Evolutionary conservation across 345 rosid genomes (phyloP).

Genomic region (Dimocarpus longan): DNA sequence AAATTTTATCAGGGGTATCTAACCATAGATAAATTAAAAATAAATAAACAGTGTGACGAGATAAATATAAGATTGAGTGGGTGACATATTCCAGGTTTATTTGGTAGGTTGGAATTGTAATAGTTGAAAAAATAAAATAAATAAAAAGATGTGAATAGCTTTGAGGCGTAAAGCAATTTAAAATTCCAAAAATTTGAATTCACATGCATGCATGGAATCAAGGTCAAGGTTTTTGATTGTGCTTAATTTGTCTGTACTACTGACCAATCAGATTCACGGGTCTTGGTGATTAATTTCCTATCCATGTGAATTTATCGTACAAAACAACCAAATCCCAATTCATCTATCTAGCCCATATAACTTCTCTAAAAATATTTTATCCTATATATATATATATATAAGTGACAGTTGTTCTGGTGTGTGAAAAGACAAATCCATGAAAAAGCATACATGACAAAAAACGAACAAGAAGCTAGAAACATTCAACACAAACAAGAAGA

Average conservation of each 20-base stretch:
- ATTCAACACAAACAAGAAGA: not conserved
- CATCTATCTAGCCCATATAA: not conserved
- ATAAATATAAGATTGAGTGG: no score
- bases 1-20: not conserved
- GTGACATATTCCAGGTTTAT: no score
- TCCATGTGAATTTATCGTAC: no score
- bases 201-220: conserved; percentile 18
- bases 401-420: not conserved
- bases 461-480: not conserved
- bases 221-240: not conserved
- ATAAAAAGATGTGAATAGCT: no score
- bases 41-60: no score
- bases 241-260: not conserved
- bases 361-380: not conserved
- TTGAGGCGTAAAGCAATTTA: not conserved
- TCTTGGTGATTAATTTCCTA: not conserved
- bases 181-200: not conserved
- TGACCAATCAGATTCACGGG: not conserved
- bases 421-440: not conserved
- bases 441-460: not conserved
- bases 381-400: no score
- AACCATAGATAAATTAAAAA: not conserved
- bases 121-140: no score
- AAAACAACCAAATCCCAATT: not conserved
- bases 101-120: no score